Conservation (phyloP, 2,329 filamentous ascomycete genomes). For the Pochonia chlamydosporia region DNA sequence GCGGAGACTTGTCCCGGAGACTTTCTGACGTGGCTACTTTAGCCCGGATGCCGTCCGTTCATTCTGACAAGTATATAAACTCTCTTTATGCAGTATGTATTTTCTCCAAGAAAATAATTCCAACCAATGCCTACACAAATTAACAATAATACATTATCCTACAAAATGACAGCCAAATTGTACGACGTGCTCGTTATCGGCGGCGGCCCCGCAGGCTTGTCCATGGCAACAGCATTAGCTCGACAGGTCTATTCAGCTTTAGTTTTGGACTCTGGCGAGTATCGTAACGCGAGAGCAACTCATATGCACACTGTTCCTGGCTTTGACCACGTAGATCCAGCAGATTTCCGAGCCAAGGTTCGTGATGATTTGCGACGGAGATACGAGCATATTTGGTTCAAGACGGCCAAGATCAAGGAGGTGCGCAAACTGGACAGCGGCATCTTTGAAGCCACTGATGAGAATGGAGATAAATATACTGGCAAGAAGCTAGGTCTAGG, state of each 20-base stretch:
- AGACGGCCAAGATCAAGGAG: conserved; percentile 18
- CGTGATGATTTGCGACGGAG: conserved; percentile 26
- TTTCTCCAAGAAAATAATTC: too few species aligned
- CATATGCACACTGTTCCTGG: conserved; percentile 42
- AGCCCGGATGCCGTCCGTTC: too few species aligned
- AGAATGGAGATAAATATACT: conserved; percentile 32
- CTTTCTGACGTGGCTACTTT: too few species aligned
- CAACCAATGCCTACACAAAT: too few species aligned
- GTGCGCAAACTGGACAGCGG: conserved; percentile 22
- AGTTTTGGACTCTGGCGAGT: conserved; percentile 43
- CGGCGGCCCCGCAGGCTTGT: conserved; percentile 47
- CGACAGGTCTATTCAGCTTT: conserved; percentile 42
- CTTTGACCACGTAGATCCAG: conserved; percentile 32
- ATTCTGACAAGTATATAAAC: too few species aligned
- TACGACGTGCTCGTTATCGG: conserved; percentile 45
- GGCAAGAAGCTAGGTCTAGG: conserved; percentile 51
- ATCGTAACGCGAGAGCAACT: conserved; percentile 41
- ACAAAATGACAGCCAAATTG: conserved; percentile 13
- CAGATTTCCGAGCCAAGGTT: conserved; percentile 27
- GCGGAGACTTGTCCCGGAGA: too few species aligned
- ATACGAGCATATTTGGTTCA: conserved; percentile 29
- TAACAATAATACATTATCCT: too few species aligned
- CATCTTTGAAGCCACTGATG: conserved; percentile 33
- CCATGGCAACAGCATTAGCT: conserved; percentile 39
- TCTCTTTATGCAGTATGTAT: too few species aligned